These are phyloP conservation scores for Limonium bicolor DNA, from an alignment of 148 eudicot species.

Conservation along the genomic window DNA sequence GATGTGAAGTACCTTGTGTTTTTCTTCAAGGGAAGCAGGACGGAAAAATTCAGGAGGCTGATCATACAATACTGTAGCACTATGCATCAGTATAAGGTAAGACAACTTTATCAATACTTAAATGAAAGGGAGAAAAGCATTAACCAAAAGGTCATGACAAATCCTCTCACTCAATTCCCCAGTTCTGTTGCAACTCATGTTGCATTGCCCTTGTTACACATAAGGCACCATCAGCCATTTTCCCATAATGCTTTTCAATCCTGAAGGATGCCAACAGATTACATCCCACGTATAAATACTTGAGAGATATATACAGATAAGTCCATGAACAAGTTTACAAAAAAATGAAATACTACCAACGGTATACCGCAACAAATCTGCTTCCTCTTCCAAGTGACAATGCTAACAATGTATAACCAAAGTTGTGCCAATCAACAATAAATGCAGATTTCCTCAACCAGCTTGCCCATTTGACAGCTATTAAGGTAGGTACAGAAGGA, in stretches of 20 bases:
- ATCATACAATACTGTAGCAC: slow-evolving; percentile 82
- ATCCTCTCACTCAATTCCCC: too few relatives aligned
- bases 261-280: too few relatives aligned
- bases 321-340: too few relatives aligned
- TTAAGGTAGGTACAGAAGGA: slow-evolving; percentile 86
- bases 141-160: too few relatives aligned
- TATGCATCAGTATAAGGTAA: too few relatives aligned
- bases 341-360: too few relatives aligned
- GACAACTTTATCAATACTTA: too few relatives aligned
- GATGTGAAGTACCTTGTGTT: too few relatives aligned
- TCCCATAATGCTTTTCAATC: slow-evolving; percentile 81
- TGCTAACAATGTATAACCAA: slow-evolving; percentile 87
- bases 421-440: slow-evolving; percentile 94
- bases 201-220: slow-evolving; percentile 98
- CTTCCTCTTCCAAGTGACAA: slow-evolving; percentile 89
- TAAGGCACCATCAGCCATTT: slow-evolving; percentile 80
- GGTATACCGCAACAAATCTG: slow-evolving; percentile 63
- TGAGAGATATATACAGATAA: too few relatives aligned
- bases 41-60: slow-evolving; percentile 93
- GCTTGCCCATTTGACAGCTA: slow-evolving; percentile 93
- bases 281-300: too few relatives aligned
- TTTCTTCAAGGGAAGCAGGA: slow-evolving; percentile 70
- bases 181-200: slow-evolving; percentile 85
- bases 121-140: too few relatives aligned
- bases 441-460: slow-evolving; percentile 63